Evolutionary conservation across 2,329 filamentous ascomycete genomes (phyloP).

Genomic region (Phyllosticta citrichinensis): DNA sequence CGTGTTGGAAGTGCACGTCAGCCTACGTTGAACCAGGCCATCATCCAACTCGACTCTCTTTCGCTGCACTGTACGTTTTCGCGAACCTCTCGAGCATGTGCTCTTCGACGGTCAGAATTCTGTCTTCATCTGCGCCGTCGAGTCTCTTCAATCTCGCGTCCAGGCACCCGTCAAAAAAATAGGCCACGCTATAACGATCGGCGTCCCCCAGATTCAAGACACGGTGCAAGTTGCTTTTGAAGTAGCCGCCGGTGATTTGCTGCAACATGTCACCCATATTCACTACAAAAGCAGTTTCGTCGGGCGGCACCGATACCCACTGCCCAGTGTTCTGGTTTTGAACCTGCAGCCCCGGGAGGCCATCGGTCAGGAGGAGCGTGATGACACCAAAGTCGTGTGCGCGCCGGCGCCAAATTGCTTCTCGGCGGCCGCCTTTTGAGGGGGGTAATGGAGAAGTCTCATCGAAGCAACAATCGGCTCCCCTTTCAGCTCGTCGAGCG

Average conservation of each 20-base stretch:
- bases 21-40: slow-evolving; percentile 9
- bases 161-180: slow-evolving; percentile 47
- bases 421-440: slow-evolving; percentile 2
- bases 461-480: slow-evolving; percentile 9
- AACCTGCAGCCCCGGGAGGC: slow-evolving; percentile 42
- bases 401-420: slow-evolving; percentile 29
- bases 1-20: slow-evolving; percentile 25
- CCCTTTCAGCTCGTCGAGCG: neutral
- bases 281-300: slow-evolving; percentile 26
- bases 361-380: slow-evolving; percentile 46
- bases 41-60: neutral
- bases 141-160: slow-evolving; percentile 22
- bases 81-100: slow-evolving; percentile 17
- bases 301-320: slow-evolving; percentile 32
- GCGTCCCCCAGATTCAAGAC: slow-evolving; percentile 43
- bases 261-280: slow-evolving; percentile 32
- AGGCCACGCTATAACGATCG: slow-evolving; percentile 47
- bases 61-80: slow-evolving; percentile 1
- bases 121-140: slow-evolving; percentile 11
- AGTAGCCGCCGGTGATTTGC: slow-evolving; percentile 42
- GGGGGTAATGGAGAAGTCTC: slow-evolving; percentile 15
- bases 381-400: slow-evolving; percentile 48
- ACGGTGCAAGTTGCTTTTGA: slow-evolving; percentile 45
- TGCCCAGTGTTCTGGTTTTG: slow-evolving; percentile 32
- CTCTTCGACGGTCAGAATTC: slow-evolving; percentile 17